Percentiles rank a stretch among this genome's conserved stretches.
Conservation (phyloP, 306 rosid species). For the Fragaria iinumae region DNA sequence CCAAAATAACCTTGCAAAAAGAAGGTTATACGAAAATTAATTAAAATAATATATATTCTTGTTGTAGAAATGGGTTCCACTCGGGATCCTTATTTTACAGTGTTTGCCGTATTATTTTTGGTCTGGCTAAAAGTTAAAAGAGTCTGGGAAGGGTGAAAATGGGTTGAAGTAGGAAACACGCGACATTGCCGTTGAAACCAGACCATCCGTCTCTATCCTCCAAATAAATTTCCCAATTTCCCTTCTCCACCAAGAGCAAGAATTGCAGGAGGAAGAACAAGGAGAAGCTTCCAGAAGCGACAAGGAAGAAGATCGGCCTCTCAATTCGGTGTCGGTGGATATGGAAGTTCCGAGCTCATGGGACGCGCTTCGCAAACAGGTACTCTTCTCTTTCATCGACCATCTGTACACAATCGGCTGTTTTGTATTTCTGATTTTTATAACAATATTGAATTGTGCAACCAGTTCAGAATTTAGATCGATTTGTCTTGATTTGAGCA, state of each 20-base stretch:
- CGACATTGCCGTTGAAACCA: conserved; percentile 37
- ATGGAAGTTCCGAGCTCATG: conserved; percentile 88
- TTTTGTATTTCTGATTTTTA: background rate
- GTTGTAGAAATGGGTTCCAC: too few species aligned
- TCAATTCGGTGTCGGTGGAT: background rate
- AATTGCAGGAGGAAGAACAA: background rate
- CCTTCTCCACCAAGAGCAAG: background rate
- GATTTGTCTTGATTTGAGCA: background rate
- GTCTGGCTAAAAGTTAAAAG: too few species aligned
- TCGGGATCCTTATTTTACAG: too few species aligned
- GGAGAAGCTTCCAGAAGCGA: conserved; percentile 5
- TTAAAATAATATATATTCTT: too few species aligned
- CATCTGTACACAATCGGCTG: conserved; percentile 1
- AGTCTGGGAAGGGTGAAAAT: background rate
- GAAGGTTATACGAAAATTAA: too few species aligned
- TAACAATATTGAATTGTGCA: background rate
- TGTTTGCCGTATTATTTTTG: too few species aligned
- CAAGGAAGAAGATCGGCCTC: too few species aligned
- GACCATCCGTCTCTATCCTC: conserved; percentile 55
- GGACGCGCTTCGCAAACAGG: conserved; percentile 98
- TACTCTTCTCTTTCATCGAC: conserved; percentile 6
- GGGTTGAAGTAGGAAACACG: conserved; percentile 23
- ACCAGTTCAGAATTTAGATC: too few species aligned
- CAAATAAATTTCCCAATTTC: conserved; percentile 34
- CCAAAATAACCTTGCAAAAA: too few species aligned